These are phyloP conservation scores for Cornus florida DNA, from an alignment of 148 eudicot species.

Conservation along the genomic window DNA sequence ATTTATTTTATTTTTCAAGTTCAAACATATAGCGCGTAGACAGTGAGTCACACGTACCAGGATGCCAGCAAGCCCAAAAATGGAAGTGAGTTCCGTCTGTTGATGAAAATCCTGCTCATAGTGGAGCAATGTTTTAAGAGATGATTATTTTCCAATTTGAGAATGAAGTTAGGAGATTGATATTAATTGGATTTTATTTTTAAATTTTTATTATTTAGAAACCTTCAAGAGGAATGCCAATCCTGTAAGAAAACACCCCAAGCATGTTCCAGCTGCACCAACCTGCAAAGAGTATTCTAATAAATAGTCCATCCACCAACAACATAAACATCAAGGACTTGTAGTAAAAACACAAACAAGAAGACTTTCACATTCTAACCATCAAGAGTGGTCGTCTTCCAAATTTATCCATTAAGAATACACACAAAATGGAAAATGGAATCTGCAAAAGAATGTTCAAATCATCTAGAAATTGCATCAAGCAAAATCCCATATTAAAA, in stretches of 20 bases:
- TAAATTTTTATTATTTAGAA: too few species aligned
- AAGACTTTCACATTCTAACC: background rate
- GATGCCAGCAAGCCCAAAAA: too few species aligned
- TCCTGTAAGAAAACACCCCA: background rate
- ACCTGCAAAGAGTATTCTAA: background rate
- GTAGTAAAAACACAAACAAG: too few species aligned
- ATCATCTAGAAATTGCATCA: background rate
- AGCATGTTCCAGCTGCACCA: background rate
- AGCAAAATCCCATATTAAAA: background rate
- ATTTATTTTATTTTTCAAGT: too few species aligned
- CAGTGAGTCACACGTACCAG: too few species aligned
- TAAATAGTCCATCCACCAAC: background rate
- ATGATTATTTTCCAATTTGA: too few species aligned
- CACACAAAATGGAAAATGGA: background rate
- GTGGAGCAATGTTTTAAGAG: too few species aligned
- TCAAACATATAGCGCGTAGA: too few species aligned
- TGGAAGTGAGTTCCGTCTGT: too few species aligned
- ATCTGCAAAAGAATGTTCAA: background rate
- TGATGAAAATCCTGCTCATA: too few species aligned
- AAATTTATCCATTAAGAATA: background rate
- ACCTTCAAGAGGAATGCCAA: background rate
- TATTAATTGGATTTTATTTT: too few species aligned
- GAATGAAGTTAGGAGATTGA: too few species aligned
- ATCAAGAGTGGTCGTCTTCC: background rate
- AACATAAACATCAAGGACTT: background rate